These are phyloP conservation scores for Mycena vulgaris DNA, from an alignment of 768 basidiomycete genomes.

Conservation along the genomic window DNA sequence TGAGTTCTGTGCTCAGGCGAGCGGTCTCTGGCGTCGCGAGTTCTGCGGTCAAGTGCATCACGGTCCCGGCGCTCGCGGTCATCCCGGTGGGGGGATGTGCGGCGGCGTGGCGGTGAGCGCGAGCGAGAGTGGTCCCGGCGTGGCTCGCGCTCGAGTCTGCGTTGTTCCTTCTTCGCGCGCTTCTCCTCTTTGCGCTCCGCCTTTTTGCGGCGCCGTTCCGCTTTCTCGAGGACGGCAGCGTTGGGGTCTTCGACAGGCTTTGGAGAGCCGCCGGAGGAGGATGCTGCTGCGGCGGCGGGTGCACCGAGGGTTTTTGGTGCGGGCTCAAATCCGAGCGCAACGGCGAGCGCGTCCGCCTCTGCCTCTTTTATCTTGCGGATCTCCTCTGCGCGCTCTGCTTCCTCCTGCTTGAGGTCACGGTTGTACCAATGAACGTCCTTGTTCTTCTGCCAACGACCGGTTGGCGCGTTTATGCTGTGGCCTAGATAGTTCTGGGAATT, in stretches of 20 bases:
- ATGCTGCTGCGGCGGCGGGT: conserved; percentile 36
- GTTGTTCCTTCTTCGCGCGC: conserved; percentile 66
- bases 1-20: too few relatives aligned
- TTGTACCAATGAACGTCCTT: conserved; percentile 97
- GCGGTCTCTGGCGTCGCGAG: neutral
- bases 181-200: conserved; percentile 65
- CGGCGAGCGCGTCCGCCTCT: conserved; percentile 89
- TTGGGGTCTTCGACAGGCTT: conserved; percentile 33
- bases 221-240: conserved; percentile 45
- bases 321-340: conserved; percentile 85
- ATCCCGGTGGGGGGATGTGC: conserved; percentile 51
- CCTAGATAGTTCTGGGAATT: conserved; percentile 89
- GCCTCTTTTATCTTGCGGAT: conserved; percentile 87
- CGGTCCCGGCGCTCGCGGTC: conserved; percentile 35
- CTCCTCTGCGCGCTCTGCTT: conserved; percentile 76
- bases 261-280: conserved; percentile 29
- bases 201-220: conserved; percentile 45
- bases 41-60: conserved; percentile 13
- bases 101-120: conserved; percentile 44
- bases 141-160: conserved; percentile 52
- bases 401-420: conserved; percentile 66
- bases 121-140: conserved; percentile 53
- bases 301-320: conserved; percentile 57
- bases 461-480: conserved; percentile 94
- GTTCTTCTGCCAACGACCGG: conserved; percentile 97